Conservation (phyloP, 306 rosid species). For the Gastrolobium bilobum region DNA sequence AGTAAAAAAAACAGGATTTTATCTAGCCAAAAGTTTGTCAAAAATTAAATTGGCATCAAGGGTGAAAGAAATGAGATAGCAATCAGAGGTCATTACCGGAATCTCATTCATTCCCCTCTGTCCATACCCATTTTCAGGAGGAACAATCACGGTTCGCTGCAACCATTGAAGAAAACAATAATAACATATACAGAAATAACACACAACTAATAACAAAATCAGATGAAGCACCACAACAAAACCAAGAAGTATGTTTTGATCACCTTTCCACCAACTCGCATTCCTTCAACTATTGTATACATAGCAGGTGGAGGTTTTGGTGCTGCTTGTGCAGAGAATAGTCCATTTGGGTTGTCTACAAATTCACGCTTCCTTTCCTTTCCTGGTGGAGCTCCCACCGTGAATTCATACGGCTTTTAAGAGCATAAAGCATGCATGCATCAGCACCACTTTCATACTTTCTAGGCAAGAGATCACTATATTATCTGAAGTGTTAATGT, state of each 20-base stretch:
- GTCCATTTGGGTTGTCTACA: constrained; percentile 91
- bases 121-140: constrained; percentile 88
- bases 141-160: constrained; percentile 93
- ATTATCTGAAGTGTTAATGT: background rate
- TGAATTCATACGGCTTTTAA: constrained; percentile 85
- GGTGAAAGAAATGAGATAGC: constrained; percentile 3
- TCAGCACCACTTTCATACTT: constrained; percentile 18
- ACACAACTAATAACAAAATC: background rate
- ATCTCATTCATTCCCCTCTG: constrained; percentile 88
- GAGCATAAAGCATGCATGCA: constrained; percentile 46
- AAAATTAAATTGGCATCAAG: constrained; percentile 4
- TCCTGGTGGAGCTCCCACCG: constrained; percentile 88
- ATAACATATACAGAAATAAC: constrained; percentile 1
- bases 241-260: constrained; percentile 2
- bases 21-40: background rate
- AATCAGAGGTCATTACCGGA: constrained; percentile 65
- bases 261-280: constrained; percentile 96
- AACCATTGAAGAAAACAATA: constrained; percentile 33
- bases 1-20: background rate
- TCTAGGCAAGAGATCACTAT: constrained; percentile 17
- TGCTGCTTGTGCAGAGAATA: constrained; percentile 97
- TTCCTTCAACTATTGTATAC: constrained; percentile 83
- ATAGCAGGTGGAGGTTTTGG: constrained; percentile 94
- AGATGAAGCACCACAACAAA: constrained; percentile 25
- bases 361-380: constrained; percentile 94